Conservation (phyloP, 2,329 filamentous ascomycete species). For the Coniochaeta sp. region DNA sequence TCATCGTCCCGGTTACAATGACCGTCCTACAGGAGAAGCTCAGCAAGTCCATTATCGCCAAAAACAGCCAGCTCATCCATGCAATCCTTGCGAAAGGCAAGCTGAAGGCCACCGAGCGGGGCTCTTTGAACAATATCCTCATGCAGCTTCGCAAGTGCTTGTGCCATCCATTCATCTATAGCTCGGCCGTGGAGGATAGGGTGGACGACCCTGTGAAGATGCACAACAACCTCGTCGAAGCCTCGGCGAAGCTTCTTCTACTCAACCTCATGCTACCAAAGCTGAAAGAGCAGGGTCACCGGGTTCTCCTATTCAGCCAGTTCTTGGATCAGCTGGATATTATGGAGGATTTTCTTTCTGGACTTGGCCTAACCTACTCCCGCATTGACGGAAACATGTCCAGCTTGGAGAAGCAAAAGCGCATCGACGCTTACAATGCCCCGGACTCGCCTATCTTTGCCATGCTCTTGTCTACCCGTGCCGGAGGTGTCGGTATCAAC, state of each 20-base stretch:
- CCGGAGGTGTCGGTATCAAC: slow-evolving; percentile 96
- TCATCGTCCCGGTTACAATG: slow-evolving; percentile 96
- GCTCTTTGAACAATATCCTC: slow-evolving; percentile 85
- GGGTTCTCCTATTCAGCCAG: slow-evolving; percentile 93
- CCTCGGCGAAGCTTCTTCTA: slow-evolving; percentile 81
- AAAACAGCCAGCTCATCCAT: slow-evolving; percentile 82
- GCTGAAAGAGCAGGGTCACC: slow-evolving; percentile 75
- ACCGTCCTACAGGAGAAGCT: slow-evolving; percentile 87
- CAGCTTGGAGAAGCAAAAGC: slow-evolving; percentile 82
- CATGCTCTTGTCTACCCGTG: slow-evolving; percentile 87
- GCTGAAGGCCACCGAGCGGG: slow-evolving; percentile 63
- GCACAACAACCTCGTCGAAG: slow-evolving; percentile 80
- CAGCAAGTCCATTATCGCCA: slow-evolving; percentile 86
- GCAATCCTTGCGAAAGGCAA: slow-evolving; percentile 70
- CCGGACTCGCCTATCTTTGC: slow-evolving; percentile 77
- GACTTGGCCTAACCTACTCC: slow-evolving; percentile 64
- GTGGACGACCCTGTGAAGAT: slow-evolving; percentile 52
- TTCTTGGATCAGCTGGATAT: slow-evolving; percentile 86
- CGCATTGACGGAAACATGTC: slow-evolving; percentile 81
- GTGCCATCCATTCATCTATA: slow-evolving; percentile 96
- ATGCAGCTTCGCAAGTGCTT: slow-evolving; percentile 93
- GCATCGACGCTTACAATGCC: slow-evolving; percentile 90
- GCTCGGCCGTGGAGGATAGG: slow-evolving; percentile 78
- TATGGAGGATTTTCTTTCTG: slow-evolving; percentile 82
- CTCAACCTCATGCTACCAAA: slow-evolving; percentile 83